A percentile compares a stretch with the other conserved stretches of the same genome.
Conservation (phyloP, 306 rosid species). For the Glycyrrhiza uralensis region DNA sequence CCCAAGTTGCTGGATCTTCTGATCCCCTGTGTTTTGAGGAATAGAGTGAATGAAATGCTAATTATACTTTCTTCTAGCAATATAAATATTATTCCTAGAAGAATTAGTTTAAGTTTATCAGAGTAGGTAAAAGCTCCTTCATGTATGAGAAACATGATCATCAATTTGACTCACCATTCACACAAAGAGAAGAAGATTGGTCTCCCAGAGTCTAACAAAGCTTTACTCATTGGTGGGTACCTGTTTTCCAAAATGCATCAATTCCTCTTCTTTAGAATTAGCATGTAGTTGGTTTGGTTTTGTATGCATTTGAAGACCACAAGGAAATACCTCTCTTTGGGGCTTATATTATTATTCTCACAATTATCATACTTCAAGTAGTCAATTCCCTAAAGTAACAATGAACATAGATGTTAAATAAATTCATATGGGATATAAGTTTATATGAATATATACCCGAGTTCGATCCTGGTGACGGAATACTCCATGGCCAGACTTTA, state of each 20-base stretch:
- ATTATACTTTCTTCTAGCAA: not conserved
- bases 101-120: not conserved
- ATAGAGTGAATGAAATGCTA: not conserved
- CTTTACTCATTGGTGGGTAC: conserved; percentile 66
- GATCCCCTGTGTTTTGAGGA: conserved; percentile 52
- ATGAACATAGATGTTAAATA: not conserved
- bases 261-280: not conserved
- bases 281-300: not conserved
- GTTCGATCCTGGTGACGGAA: no score
- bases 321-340: conserved; percentile 57
- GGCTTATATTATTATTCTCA: conserved; percentile 44
- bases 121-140: not conserved
- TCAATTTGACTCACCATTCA: conserved; percentile 58
- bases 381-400: conserved; percentile 52
- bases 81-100: not conserved
- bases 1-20: conserved; percentile 76
- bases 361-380: conserved; percentile 86
- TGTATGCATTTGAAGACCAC: not conserved
- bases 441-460: no score
- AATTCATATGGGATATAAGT: no score
- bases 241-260: conserved; percentile 30
- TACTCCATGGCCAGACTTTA: no score
- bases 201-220: conserved; percentile 48
- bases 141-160: not conserved
- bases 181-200: conserved; percentile 65